A percentile compares a stretch with the other conserved stretches of the same genome.
These are phyloP conservation scores for Solanum piurae DNA, from an alignment of 257 asterid species.

Conservation along the genomic window DNA sequence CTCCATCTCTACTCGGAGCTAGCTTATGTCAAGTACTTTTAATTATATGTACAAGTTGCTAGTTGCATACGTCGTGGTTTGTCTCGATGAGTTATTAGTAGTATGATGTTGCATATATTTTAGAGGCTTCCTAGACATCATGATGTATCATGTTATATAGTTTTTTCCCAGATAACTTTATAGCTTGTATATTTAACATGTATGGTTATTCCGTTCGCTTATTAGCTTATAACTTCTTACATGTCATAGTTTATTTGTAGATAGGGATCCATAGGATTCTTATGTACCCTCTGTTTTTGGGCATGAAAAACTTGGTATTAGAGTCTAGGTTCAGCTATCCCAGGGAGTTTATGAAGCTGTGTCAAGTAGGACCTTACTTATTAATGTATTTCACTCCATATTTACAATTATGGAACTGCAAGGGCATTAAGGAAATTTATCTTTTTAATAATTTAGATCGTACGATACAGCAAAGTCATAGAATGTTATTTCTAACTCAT, in stretches of 20 bases:
- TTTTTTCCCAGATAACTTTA: neutral
- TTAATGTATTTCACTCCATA: neutral
- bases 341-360: too few species aligned
- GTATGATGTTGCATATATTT: neutral
- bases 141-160: neutral
- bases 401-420: neutral
- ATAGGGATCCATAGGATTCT: too few species aligned
- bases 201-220: neutral
- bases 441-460: neutral
- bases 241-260: neutral
- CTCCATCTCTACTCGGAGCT: neutral
- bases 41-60: neutral
- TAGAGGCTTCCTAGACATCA: neutral
- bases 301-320: neutral
- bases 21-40: neutral
- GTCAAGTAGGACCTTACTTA: neutral
- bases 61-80: neutral
- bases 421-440: too few species aligned
- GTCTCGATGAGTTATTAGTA: neutral
- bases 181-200: neutral
- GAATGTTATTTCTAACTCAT: neutral
- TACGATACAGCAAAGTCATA: neutral
- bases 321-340: neutral
- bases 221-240: neutral
- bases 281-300: neutral